phyloP scores from a whole-genome alignment of 768 basidiomycete genomes.

The Trichaptum fuscoviolaceum region DNA sequence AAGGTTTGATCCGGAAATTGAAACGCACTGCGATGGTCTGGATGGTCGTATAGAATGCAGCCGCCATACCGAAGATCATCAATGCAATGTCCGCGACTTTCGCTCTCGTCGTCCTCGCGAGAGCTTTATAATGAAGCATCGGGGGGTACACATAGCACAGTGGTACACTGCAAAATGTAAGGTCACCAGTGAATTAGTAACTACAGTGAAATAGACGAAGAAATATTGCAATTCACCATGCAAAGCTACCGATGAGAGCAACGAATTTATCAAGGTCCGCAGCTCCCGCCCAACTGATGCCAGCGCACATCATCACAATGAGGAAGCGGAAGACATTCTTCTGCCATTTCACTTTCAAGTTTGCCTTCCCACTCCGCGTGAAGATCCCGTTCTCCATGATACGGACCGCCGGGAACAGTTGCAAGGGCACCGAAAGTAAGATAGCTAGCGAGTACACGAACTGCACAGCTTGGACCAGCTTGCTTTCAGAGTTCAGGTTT shows the following conservation, averaged over 20 bases:
- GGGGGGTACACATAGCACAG: constrained; percentile 93
- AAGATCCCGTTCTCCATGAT: constrained; percentile 97
- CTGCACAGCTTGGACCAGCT: constrained; percentile 87
- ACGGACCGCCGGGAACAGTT: constrained; percentile 95
- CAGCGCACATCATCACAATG: constrained; percentile 75
- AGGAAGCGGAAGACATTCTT: constrained; percentile 88
- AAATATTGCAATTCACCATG: constrained; percentile 57
- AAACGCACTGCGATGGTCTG: constrained; percentile 67
- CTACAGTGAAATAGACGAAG: constrained; percentile 6
- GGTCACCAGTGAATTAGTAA: constrained; percentile 1
- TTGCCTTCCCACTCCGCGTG: constrained; percentile 76
- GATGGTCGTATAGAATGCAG: constrained; percentile 71
- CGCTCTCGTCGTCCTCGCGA: constrained; percentile 62
- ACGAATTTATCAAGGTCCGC: constrained; percentile 95
- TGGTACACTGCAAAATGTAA: constrained; percentile 57
- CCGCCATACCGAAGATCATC: constrained; percentile 68
- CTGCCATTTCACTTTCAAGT: constrained; percentile 85
- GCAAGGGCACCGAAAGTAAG: constrained; percentile 84
- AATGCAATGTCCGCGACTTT: constrained; percentile 67
- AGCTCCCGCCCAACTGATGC: constrained; percentile 77
- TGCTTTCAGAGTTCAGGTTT: constrained; percentile 80
- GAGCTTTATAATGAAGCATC: constrained; percentile 87
- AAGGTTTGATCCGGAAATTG: not conserved
- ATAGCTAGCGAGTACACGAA: constrained; percentile 92
- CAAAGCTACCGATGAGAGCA: constrained; percentile 87